Percentiles rank a stretch among this genome's conserved stretches.
These are phyloP conservation scores for Lachnellula cervina DNA, from an alignment of 2,329 filamentous ascomycete genomes.

Conservation along the genomic window DNA sequence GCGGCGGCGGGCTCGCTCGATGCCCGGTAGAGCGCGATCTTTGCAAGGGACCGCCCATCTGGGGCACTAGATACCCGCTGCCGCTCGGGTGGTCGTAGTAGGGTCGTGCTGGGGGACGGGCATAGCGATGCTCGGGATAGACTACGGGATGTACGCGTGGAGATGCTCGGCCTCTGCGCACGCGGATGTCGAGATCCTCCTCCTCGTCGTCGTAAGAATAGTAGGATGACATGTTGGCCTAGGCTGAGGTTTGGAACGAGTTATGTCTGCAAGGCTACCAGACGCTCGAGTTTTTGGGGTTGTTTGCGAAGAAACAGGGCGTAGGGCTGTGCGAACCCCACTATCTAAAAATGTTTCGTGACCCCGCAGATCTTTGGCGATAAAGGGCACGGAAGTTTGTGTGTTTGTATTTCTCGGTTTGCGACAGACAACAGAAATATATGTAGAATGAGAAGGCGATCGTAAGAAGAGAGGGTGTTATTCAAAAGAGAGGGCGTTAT, in stretches of 20 bases:
- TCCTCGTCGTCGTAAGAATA: conserved; percentile 50
- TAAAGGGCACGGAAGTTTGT: background rate
- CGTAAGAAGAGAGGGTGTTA: background rate
- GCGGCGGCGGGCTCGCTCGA: conserved; percentile 27
- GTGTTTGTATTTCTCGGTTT: background rate
- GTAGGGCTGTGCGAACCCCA: conserved; percentile 10
- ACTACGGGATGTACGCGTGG: background rate
- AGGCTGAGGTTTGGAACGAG: conserved; percentile 1
- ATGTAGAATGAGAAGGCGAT: background rate
- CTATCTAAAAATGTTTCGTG: background rate
- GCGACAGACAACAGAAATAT: background rate
- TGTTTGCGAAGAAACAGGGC: background rate
- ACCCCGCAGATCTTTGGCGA: conserved; percentile 4
- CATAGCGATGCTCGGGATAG: conserved; percentile 5
- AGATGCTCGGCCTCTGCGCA: conserved; percentile 34
- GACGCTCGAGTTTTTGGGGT: background rate
- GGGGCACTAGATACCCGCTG: conserved; percentile 11
- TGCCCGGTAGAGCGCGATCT: conserved; percentile 9
- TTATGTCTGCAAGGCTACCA: conserved; percentile 5
- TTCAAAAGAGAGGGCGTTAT: background rate
- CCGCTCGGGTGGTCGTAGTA: conserved; percentile 2
- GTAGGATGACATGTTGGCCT: conserved; percentile 31
- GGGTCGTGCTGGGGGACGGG: background rate
- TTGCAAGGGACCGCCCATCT: conserved; percentile 14
- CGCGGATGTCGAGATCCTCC: conserved; percentile 50